phyloP scores from a whole-genome alignment of 139 green algal genomes.

The Dunaliella primolecta region DNA sequence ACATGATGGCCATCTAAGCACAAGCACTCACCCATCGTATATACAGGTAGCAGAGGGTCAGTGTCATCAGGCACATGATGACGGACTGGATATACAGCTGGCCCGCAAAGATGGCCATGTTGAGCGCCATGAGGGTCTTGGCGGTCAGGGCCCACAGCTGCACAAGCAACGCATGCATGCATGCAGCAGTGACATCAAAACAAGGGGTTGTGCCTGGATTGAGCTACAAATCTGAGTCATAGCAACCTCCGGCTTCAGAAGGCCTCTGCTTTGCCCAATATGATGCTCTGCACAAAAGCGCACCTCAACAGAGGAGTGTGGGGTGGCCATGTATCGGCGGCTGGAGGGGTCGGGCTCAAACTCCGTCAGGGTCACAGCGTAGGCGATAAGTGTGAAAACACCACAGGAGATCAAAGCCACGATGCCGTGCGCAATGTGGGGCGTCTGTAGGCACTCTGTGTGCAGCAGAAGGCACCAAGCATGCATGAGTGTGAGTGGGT shows the following conservation, averaged over 20 bases:
- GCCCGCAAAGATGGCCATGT: conserved; percentile 20
- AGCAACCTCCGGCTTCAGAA: no score
- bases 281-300: no score
- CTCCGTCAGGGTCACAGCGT: neutral
- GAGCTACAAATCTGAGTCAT: no score
- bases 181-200: no score
- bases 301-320: neutral
- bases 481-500: no score
- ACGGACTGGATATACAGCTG: conserved; percentile 28
- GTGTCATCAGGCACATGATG: conserved; percentile 10
- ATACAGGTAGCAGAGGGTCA: conserved; percentile 34
- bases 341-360: neutral
- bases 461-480: neutral
- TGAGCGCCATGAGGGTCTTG: conserved; percentile 28
- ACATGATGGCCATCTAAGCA: no score
- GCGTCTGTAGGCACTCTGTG: neutral
- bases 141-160: conserved; percentile 22
- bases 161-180: conserved; percentile 5
- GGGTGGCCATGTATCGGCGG: neutral
- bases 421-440: neutral
- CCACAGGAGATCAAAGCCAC: neutral
- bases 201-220: no score
- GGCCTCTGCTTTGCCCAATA: no score
- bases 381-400: neutral
- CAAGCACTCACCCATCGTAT: conserved; percentile 20